These are phyloP conservation scores for Rhizopogon salebrosus DNA, from an alignment of 768 basidiomycete species.

Conservation along the genomic window DNA sequence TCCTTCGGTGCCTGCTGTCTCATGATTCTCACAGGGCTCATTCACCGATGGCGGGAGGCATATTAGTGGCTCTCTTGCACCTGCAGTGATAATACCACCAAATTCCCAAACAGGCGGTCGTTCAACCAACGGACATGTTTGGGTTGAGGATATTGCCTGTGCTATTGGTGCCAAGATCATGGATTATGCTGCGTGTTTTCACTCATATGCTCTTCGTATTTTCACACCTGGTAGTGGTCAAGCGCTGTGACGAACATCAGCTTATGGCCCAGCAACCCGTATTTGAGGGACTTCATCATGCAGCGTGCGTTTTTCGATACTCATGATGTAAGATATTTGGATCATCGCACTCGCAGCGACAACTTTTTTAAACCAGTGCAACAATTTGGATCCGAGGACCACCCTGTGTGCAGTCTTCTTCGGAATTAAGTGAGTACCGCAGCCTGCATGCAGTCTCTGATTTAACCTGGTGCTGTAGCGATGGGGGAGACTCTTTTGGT, in stretches of 20 bases:
- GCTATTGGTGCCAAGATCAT: conserved; percentile 35
- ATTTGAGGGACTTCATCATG: conserved; percentile 41
- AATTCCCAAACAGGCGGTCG: conserved; percentile 45
- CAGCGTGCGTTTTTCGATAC: conserved; percentile 28
- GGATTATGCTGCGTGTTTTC: conserved; percentile 43
- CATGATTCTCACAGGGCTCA: conserved; percentile 31
- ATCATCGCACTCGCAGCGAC: conserved; percentile 24
- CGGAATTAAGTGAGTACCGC: conserved; percentile 44
- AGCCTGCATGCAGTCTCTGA: not conserved
- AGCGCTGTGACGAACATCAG: conserved; percentile 43
- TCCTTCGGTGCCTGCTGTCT: not conserved
- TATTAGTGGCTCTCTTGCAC: conserved; percentile 38
- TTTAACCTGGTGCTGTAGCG: conserved; percentile 24
- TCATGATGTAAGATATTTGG: not conserved
- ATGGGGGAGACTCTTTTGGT: conserved; percentile 41
- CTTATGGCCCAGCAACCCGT: conserved; percentile 48
- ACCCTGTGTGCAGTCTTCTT: conserved; percentile 51
- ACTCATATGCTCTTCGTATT: not conserved
- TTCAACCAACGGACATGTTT: conserved; percentile 44
- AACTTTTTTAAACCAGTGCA: conserved; percentile 39
- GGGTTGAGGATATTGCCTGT: conserved; percentile 44
- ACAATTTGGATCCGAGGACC: conserved; percentile 39
- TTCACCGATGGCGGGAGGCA: conserved; percentile 46
- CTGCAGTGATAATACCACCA: conserved; percentile 37
- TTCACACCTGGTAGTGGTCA: conserved; percentile 19